phyloP scores from a whole-genome alignment of 2,329 filamentous ascomycete species.

The Waltergamsia citrina region DNA sequence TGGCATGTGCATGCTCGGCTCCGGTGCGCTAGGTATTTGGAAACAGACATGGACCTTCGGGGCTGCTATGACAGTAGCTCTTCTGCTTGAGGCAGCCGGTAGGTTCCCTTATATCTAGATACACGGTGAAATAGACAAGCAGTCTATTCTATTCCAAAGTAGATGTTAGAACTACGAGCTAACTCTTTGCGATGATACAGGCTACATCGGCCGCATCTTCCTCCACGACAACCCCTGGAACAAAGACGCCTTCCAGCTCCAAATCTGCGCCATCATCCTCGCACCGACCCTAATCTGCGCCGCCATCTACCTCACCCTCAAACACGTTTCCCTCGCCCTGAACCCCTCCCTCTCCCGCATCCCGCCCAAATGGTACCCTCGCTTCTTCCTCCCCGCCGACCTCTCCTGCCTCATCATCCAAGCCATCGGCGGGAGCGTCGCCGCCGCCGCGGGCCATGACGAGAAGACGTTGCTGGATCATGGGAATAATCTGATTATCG shows the following conservation, averaged over 20 bases:
- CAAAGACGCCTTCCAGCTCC: conserved; percentile 42
- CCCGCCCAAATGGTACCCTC: conserved; percentile 40
- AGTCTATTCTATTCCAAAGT: too few species aligned
- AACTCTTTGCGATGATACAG: too few species aligned
- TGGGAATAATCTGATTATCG: conserved; percentile 43
- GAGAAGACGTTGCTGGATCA: conserved; percentile 27
- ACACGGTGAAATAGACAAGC: too few species aligned
- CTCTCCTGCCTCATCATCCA: conserved; percentile 49
- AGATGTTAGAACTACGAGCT: too few species aligned
- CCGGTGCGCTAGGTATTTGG: conserved; percentile 33
- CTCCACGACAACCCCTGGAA: conserved; percentile 46
- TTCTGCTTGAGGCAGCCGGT: conserved; percentile 42
- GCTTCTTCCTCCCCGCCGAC: conserved; percentile 50
- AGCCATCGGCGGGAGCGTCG: conserved; percentile 47
- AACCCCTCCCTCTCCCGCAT: conserved; percentile 40
- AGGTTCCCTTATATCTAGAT: conserved; percentile 8
- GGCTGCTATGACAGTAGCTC: conserved; percentile 35
- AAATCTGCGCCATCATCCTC: conserved; percentile 50
- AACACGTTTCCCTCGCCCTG: conserved; percentile 43
- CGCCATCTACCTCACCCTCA: conserved; percentile 54
- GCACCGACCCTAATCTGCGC: conserved; percentile 53
- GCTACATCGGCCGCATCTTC: conserved; percentile 42
- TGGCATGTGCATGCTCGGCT: conserved; percentile 29
- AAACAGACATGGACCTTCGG: conserved; percentile 48
- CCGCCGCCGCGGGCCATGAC: conserved; percentile 33